Base-by-base conservation (phyloP, 768 basidiomycete species). In the Leccinum disarticulatum region DNA sequence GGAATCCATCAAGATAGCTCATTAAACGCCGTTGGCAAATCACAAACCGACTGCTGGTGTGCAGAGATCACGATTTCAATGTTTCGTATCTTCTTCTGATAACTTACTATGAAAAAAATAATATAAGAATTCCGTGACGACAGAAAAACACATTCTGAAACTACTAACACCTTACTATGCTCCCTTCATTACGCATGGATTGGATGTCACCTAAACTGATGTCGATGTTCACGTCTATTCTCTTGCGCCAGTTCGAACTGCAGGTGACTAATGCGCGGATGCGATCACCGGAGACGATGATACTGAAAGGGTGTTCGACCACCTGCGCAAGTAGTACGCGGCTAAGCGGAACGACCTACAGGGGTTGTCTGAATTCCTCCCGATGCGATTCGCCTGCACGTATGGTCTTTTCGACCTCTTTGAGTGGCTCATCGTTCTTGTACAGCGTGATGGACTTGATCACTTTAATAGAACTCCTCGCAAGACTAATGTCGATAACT, bases 281-380 rank as follows among this genome's bases (percentile, higher is more conserved):
- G 0, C 22, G 5, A 47, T 47, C 46, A 14, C 14, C 0, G 38
- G 46, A 0, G 10, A 10, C 0, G 13, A 47, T n/a, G 11, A 19
- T 11, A 25, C 46, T 47, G 1, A 19, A 47, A 14, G 22, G 13
- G 6, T 22, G 11, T 19, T 47, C 11, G 19, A 1, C 46, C 19
- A 47, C 46, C 22, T 47, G 46, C 46, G n/a, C n/a, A 47, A n/a
- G n/a, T n/a, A 47, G 19, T n/a, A 25, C 2, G 46, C 22, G 13
- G 3, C n/a, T 25, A 38, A 38, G 38, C 17, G 46, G 46, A 11
- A 10, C 3, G 28, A 14, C 65, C 51, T 54, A 66, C 64, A 66
- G 33, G 35, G 60, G 55, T 1, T 31, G 48, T 19, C 19, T 0
- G 28, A 65, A 59, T n/a, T 63, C 22, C 19, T 48, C 31, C 7